Evolutionary conservation across 768 basidiomycete species (phyloP), one percentile per base, ranked within the genome.

Genomic region (Dioszegia hungarica): DNA sequence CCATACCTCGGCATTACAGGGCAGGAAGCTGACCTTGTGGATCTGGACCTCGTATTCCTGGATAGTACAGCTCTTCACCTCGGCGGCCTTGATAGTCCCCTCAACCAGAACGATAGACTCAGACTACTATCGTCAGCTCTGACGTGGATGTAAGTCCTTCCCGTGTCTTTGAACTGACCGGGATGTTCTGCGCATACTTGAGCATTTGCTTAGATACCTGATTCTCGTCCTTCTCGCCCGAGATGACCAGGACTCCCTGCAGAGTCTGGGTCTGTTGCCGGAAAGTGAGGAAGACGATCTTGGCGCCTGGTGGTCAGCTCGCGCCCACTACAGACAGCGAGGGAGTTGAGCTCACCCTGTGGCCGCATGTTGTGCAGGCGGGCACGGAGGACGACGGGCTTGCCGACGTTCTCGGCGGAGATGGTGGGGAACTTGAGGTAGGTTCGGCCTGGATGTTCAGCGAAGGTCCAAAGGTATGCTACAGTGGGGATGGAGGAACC

Each of bases 121-220:
- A 67, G 83, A 47, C 73, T 74, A 36, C 28, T 31, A 8, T 25
- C 6, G 50, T 66, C 40, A 65, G 58, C 55, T 22, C 6, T 19
- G 17, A n/a, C n/a, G n/a, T n/a, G n/a, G n/a, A n/a, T 34, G n/a
- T 10, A 8, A 14, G n/a, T 38, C 20, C 15, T 17, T 28, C 17
- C 19, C 25, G 19, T 25, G 29, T 15, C 3, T 5, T 1, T 2
- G 20, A 45, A 41, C 72, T 64, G 37, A 69, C 83, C 25, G 86
- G 79, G 47, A 98, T 78, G 24, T 83, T 73, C 19, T 85, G 85
- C 17, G 86, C 83, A 87, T 88, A 98, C 77, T 91, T 95, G 36
- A 91, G 84, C 95, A 99, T 99, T 75, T 94, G 92, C 78, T 93
- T 97, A 60, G 90, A 93, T 25, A 98, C 82, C 61, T 73, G 62